Evolutionary conservation across 2,329 filamentous ascomycete species (phyloP), one percentile per base, ranked within the genome.

Genomic region (Venturia effusa): DNA sequence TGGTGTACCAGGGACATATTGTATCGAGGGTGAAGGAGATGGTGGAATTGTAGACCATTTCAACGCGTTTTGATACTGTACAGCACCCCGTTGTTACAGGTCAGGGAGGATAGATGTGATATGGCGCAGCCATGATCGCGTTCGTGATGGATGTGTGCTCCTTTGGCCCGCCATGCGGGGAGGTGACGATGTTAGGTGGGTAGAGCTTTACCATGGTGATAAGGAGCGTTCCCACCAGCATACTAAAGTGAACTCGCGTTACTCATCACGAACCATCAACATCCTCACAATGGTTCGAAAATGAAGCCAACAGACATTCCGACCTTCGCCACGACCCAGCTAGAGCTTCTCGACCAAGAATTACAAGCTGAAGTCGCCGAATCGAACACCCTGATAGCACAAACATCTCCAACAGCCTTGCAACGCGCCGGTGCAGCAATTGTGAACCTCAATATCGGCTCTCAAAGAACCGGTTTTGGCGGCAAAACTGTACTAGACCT

Each of bases 401-500:
- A 82, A 57, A 84, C 88, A 73, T 85, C 86, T 59, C 90, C 90
- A 4, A 78, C 82, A 0, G 80, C 84, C 0, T 84, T 95, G 15
- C 84, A 90, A 71, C 85, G 88, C 65, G 88, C 88, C 6, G 90
- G 90, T n/a, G 81, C 91, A 48, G 90, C 90, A 39, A 80, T 94
- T 69, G 84, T 86, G 19, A 93, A 92, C 74, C 84, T 97, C 10
- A 78, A 84, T 39, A 78, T 96, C 40, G 79, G 83, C 13, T 87
- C 88, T 22, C 89, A 89, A 72, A 87, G 92, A 37, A 99, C 94
- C 0, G 94, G 94, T 0, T 80, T 97, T 43, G 94, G 92, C 19
- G 94, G 94, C n/a, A 89, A 91, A 67, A 91, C 90, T 0, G 88
- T 99, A 1, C 78, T 97, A 3, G 92, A 97, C 74, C 84, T 99